phyloP scores from a whole-genome alignment of 1,139 yeast species.

The Kodamaea sp. region DNA sequence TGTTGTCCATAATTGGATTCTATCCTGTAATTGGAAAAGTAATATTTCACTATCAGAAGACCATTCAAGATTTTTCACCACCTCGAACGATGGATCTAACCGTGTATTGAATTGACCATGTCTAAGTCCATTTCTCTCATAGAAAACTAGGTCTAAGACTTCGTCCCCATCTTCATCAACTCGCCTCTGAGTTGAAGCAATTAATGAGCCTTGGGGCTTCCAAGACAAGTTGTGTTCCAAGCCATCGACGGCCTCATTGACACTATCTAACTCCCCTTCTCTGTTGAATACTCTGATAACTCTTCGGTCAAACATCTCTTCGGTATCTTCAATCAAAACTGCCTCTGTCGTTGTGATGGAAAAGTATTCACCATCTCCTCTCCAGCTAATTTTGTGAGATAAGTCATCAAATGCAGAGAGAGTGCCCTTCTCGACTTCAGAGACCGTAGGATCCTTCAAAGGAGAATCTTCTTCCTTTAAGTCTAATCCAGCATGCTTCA shows the following conservation, averaged over 20 bases:
- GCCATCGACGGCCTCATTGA: slow-evolving; percentile 88
- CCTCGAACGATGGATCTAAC: slow-evolving; percentile 48
- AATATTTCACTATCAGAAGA: slow-evolving; percentile 79
- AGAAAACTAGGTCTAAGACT: slow-evolving; percentile 65
- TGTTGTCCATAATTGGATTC: slow-evolving; percentile 84
- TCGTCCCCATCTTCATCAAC: slow-evolving; percentile 50
- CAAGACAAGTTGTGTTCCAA: slow-evolving; percentile 74
- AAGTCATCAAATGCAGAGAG: slow-evolving; percentile 54
- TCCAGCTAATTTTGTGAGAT: slow-evolving; percentile 69
- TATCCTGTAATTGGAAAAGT: slow-evolving; percentile 61
- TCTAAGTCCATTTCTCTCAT: slow-evolving; percentile 90
- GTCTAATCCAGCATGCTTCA: slow-evolving; percentile 69
- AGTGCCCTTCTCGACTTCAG: slow-evolving; percentile 68
- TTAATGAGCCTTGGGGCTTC: slow-evolving; percentile 89
- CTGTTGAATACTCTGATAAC: slow-evolving; percentile 82
- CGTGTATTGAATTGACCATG: slow-evolving; percentile 84
- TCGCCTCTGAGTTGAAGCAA: slow-evolving; percentile 77
- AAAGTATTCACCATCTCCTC: slow-evolving; percentile 91
- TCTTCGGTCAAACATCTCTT: slow-evolving; percentile 56
- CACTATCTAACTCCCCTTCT: slow-evolving; percentile 77
- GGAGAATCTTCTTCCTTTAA: slow-evolving; percentile 54
- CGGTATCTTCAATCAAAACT: slow-evolving; percentile 42
- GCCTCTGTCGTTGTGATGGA: slow-evolving; percentile 66
- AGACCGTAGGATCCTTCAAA: slow-evolving; percentile 91
- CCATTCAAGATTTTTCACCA: slow-evolving; percentile 68